Conservation (phyloP, 1,284 basidiomycete species). For the Cerioporus squamosus region DNA sequence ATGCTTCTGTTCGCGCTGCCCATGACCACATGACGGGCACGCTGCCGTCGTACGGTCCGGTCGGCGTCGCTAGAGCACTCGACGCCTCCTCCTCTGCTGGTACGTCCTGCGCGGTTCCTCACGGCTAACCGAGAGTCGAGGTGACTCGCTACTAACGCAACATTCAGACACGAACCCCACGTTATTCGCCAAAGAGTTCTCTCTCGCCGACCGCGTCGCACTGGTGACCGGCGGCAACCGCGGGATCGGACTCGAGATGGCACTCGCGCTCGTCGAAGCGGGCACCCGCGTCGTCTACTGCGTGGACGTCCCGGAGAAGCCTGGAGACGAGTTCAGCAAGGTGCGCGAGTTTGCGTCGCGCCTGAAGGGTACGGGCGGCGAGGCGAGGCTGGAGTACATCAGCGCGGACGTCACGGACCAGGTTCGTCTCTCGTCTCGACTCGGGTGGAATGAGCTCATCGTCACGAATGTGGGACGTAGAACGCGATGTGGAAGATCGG, state of each 20-base stretch:
- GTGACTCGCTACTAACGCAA: not conserved
- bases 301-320: slow-evolving; percentile 68
- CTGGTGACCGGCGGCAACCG: slow-evolving; percentile 81
- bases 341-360: slow-evolving; percentile 55
- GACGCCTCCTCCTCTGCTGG: slow-evolving; percentile 31
- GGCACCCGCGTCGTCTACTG: slow-evolving; percentile 80
- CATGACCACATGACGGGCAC: slow-evolving; percentile 1
- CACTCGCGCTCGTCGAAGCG: slow-evolving; percentile 74
- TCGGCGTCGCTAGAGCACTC: slow-evolving; percentile 68
- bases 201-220: slow-evolving; percentile 72
- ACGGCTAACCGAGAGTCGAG: too few relatives aligned
- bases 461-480: not conserved
- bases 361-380: slow-evolving; percentile 40
- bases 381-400: slow-evolving; percentile 65
- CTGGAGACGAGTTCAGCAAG: slow-evolving; percentile 69
- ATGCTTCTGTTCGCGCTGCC: not conserved
- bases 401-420: slow-evolving; percentile 68
- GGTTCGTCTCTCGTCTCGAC: slow-evolving; percentile 4
- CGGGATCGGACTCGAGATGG: slow-evolving; percentile 84
- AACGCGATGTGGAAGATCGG: slow-evolving; percentile 54
- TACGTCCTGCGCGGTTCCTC: not conserved
- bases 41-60: slow-evolving; percentile 44
- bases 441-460: too few relatives aligned
- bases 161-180: slow-evolving; percentile 23
- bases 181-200: slow-evolving; percentile 72